phyloP scores from a whole-genome alignment of 805 yeast genomes.

The Cyberlindnera mycetangii region DNA sequence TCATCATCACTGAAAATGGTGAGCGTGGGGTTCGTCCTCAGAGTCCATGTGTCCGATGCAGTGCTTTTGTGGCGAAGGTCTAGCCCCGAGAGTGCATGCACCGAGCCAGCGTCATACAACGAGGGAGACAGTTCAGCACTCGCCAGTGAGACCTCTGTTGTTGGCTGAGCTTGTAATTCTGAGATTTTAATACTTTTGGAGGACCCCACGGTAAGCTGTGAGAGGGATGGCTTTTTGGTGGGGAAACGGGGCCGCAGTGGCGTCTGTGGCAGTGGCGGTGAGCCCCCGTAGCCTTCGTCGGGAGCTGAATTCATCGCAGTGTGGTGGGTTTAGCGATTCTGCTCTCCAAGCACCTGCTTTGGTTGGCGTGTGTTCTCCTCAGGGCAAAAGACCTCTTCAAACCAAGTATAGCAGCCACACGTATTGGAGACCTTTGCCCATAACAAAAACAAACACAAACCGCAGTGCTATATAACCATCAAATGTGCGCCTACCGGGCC shows the following conservation, averaged over 20 bases:
- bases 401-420: too few relatives aligned
- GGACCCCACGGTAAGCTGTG: constrained; percentile 21
- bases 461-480: neutral
- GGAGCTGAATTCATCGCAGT: too few relatives aligned
- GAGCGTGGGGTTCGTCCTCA: constrained; percentile 30
- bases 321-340: too few relatives aligned
- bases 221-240: constrained; percentile 21
- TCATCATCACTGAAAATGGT: constrained; percentile 28
- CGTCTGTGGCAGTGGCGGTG: constrained; percentile 20
- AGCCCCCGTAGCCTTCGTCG: too few relatives aligned
- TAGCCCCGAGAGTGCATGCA: neutral
- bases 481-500: neutral
- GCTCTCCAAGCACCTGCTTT: too few relatives aligned
- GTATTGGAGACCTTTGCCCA: neutral
- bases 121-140: constrained; percentile 10
- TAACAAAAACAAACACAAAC: neutral
- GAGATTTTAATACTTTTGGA: constrained; percentile 17
- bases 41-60: constrained; percentile 19
- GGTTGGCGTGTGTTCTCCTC: too few relatives aligned
- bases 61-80: constrained; percentile 1
- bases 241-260: neutral
- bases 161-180: constrained; percentile 30
- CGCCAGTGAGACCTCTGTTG: constrained; percentile 31
- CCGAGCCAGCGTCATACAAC: neutral
- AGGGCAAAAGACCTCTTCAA: too few relatives aligned